Percentiles rank a stretch among this genome's conserved stretches.
Conservation (phyloP, 306 rosid genomes). For the Mucuna pruriens region DNA sequence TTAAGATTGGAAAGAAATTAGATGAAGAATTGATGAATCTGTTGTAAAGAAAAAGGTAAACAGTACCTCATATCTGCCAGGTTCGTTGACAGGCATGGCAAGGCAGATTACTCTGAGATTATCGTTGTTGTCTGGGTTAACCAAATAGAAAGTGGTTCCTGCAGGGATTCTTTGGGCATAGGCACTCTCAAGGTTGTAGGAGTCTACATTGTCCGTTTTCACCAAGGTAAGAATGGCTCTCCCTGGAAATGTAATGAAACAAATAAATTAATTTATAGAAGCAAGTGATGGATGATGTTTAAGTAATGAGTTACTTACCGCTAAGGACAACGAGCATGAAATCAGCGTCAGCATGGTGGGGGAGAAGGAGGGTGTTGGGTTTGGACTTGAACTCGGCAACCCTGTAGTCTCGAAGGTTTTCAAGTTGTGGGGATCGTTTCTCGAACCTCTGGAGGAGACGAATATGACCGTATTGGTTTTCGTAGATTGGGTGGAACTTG, state of each 20-base stretch:
- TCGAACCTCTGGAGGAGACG: constrained; percentile 34
- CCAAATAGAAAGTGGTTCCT: background rate
- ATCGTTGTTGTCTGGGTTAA: constrained; percentile 6
- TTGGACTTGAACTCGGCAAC: background rate
- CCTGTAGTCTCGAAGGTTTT: constrained; percentile 25
- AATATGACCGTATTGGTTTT: constrained; percentile 32
- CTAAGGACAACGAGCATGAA: constrained; percentile 12
- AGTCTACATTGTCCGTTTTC: constrained; percentile 2
- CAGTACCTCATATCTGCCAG: constrained; percentile 12
- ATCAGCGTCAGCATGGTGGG: constrained; percentile 43
- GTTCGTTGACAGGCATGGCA: constrained; percentile 12
- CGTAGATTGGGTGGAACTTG: background rate
- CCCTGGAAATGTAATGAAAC: constrained; percentile 38
- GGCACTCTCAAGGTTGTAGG: constrained; percentile 37
- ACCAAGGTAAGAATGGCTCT: constrained; percentile 3
- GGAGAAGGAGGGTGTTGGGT: constrained; percentile 41
- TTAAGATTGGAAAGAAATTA: background rate
- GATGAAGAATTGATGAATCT: background rate
- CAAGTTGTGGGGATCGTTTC: background rate
- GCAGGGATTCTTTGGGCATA: constrained; percentile 30
- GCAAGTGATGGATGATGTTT: background rate
- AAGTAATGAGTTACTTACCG: background rate
- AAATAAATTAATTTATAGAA: background rate
- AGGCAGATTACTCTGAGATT: constrained; percentile 33
- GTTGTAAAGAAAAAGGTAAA: background rate